Base-by-base conservation (phyloP, 495 filamentous ascomycete species). In the Lasiosphaeria ovina region DNA sequence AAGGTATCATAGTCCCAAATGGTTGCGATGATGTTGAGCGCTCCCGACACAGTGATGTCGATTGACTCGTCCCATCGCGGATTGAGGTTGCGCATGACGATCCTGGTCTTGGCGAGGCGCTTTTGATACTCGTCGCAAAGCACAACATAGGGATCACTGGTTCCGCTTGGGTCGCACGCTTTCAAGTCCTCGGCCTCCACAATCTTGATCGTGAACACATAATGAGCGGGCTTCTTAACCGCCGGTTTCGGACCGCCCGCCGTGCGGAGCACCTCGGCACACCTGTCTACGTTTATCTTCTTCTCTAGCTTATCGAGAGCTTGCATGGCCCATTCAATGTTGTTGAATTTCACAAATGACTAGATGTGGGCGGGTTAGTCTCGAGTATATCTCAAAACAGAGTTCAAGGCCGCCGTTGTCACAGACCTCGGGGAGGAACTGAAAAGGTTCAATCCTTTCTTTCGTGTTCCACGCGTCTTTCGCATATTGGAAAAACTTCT, bases 1-100 rank as follows among this genome's bases (percentile, higher is more conserved):
- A 99, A 85, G 12, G 91, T 88, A 77, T 99, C 95, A 86, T 93
- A 95, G 76, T 99, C 95, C 95, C 95, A 99, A 33, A 98, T 89
- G 1, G 94, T 99, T 32, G 92, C 93, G 63, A 97, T 94, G 66
- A 99, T 87, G 66, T 96, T 97, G 45, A 98, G 77, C 38, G 93
- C 85, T 1, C 95, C 93, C 55, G 89, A 85, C 0, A 95, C 96
- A 24, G 92, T 93, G 65, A 99, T 97, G 68, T 99, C 95, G 14
- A 97, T 87, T 3, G 91, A 88, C 75, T 98, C 95, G 66, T 99
- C 95, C 95, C 95, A 99, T 14, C 95, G 87, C 17, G 95, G 95
- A 69, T 95, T 99, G 24, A 99, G 82, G 65, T 88, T 96, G 58
- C 87, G 84, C 73, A 93, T 93, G 58, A 98, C 87, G 55, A 96